These are phyloP conservation scores for Fusarium burgessii DNA, from an alignment of 2,329 filamentous ascomycete genomes.

Conservation along the genomic window DNA sequence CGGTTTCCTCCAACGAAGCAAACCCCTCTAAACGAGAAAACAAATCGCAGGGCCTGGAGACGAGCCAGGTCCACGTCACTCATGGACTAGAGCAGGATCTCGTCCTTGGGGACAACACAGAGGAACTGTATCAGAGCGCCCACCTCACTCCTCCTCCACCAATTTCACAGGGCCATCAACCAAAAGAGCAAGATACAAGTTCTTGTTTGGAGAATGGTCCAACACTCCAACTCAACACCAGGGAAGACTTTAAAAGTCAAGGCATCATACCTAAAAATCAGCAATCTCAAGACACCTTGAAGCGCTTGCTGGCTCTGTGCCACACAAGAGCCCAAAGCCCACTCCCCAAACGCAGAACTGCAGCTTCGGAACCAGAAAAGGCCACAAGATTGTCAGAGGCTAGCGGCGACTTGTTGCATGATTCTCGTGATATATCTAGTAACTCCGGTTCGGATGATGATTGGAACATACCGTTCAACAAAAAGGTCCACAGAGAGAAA, in stretches of 20 bases:
- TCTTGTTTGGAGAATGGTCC: not conserved
- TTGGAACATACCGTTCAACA: not conserved
- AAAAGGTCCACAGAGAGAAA: not conserved
- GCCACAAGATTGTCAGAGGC: not conserved
- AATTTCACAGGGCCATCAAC: not conserved
- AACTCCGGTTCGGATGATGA: not conserved
- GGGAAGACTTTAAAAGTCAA: not conserved
- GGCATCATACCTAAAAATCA: slow-evolving; percentile 9
- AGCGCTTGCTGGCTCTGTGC: not conserved
- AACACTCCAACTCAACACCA: not conserved
- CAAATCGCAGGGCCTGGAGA: slow-evolving; percentile 6
- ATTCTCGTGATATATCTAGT: not conserved
- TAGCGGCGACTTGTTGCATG: not conserved
- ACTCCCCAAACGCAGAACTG: no score
- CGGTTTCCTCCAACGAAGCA: not conserved
- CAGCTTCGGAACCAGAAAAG: not conserved
- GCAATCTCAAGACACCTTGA: slow-evolving; percentile 4
- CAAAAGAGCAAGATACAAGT: not conserved
- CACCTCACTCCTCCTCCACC: not conserved
- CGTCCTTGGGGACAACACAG: slow-evolving; percentile 5
- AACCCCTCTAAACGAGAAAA: not conserved
- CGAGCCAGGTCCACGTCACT: slow-evolving; percentile 11
- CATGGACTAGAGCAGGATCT: slow-evolving; percentile 21
- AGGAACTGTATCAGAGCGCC: slow-evolving; percentile 14
- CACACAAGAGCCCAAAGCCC: not conserved